phyloP scores from a whole-genome alignment of 2,329 filamentous ascomycete species.

The Thielaviopsis musarum region DNA sequence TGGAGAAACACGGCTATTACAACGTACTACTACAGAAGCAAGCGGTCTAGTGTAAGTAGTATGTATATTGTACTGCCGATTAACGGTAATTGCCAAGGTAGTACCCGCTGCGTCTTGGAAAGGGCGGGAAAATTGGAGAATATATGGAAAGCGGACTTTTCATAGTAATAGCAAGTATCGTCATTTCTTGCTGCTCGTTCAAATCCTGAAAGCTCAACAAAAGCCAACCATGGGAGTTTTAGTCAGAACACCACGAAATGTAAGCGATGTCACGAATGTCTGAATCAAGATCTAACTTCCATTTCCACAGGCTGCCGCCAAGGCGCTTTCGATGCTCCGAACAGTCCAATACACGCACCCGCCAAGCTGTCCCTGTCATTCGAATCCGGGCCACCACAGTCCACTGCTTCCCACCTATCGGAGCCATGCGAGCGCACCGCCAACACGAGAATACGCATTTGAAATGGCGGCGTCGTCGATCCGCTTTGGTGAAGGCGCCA shows the following conservation, averaged over 20 bases:
- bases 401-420: constrained; percentile 20
- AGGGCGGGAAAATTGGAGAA: neutral
- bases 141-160: neutral
- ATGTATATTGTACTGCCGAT: no score
- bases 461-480: constrained; percentile 96
- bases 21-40: no score
- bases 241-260: constrained; percentile 6
- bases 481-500: constrained; percentile 81
- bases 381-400: constrained; percentile 69
- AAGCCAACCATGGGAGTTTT: constrained; percentile 1
- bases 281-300: neutral
- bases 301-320: constrained; percentile 33
- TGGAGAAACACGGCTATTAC: no score
- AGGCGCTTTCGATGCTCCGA: constrained; percentile 58
- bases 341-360: constrained; percentile 87
- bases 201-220: neutral
- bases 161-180: neutral
- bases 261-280: neutral
- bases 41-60: no score
- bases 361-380: constrained; percentile 80
- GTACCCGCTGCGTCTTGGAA: no score
- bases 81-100: no score
- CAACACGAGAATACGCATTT: constrained; percentile 89
- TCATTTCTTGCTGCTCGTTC: neutral
- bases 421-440: constrained; percentile 49